A percentile compares a stretch with the other conserved stretches of the same genome.
These are phyloP conservation scores for Apiotrichum gracile DNA, from an alignment of 1,284 basidiomycete species.

Conservation along the genomic window DNA sequence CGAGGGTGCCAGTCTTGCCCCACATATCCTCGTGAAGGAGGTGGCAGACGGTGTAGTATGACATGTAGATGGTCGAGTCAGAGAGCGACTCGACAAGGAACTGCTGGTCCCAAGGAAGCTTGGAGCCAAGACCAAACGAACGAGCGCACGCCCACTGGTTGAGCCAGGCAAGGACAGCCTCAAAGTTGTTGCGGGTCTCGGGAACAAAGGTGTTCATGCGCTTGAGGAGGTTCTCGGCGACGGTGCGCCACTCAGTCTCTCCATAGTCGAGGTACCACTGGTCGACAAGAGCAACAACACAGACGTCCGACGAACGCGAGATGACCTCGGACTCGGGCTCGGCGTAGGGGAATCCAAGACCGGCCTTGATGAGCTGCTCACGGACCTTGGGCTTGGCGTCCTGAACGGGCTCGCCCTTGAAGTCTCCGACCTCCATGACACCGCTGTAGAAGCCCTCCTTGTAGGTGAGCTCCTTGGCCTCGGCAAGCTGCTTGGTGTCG, in stretches of 20 bases:
- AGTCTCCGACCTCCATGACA: conserved; percentile 82
- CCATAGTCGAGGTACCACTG: conserved; percentile 99
- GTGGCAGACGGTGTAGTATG: conserved; percentile 93
- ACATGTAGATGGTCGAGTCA: conserved; percentile 99
- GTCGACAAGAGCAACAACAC: conserved; percentile 95
- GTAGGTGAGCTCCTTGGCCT: conserved; percentile 97
- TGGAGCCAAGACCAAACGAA: conserved; percentile 92
- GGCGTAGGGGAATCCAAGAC: conserved; percentile 82
- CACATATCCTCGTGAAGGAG: conserved; percentile 74
- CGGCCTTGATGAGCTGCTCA: conserved; percentile 71
- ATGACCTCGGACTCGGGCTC: conserved; percentile 93
- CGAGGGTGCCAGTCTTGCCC: conserved; percentile 75
- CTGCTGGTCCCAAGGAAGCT: conserved; percentile 92
- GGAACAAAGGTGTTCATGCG: conserved; percentile 83
- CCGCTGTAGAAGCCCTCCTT: conserved; percentile 98
- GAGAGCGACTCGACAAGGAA: conserved; percentile 96
- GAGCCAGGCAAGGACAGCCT: conserved; percentile 88
- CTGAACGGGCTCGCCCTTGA: conserved; percentile 78
- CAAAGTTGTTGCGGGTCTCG: conserved; percentile 88
- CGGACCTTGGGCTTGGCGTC: conserved; percentile 88
- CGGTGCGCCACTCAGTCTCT: conserved; percentile 77
- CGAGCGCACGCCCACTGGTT: conserved; percentile 99
- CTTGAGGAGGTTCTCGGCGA: conserved; percentile 74
- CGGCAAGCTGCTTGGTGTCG: conserved; percentile 84
- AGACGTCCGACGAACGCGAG: conserved; percentile 87